phyloP scores from a whole-genome alignment of 768 basidiomycete genomes.

The Phaeotremella skinneri region DNA sequence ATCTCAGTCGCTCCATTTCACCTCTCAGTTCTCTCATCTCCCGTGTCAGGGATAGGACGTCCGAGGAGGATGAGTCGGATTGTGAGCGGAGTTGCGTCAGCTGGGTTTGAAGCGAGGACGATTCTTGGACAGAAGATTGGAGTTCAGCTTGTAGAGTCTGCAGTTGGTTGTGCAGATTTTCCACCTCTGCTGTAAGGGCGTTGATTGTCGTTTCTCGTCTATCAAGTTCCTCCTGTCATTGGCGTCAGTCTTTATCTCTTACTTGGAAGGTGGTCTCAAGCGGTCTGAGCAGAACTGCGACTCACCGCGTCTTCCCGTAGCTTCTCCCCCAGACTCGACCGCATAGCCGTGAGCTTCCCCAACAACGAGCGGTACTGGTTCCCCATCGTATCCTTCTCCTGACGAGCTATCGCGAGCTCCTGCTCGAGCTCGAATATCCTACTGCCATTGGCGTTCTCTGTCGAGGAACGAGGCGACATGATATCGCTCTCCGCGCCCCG shows the following conservation, averaged over 20 bases:
- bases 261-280: background rate
- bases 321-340: conserved; percentile 88
- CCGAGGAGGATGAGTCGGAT: conserved; percentile 45
- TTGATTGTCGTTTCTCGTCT: conserved; percentile 80
- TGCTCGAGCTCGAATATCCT: conserved; percentile 59
- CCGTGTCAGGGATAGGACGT: conserved; percentile 53
- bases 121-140: conserved; percentile 69
- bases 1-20: conserved; percentile 81
- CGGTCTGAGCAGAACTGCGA: conserved; percentile 20
- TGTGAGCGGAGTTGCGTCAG: conserved; percentile 55
- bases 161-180: conserved; percentile 67
- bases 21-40: conserved; percentile 76
- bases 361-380: conserved; percentile 82
- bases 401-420: conserved; percentile 70
- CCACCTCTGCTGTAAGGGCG: conserved; percentile 71
- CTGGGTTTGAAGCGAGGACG: conserved; percentile 66
- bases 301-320: conserved; percentile 92
- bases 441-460: conserved; percentile 13
- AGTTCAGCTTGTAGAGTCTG: conserved; percentile 80
- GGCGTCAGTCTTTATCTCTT: background rate
- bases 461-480: conserved; percentile 10
- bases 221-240: conserved; percentile 90
- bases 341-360: conserved; percentile 86
- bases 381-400: conserved; percentile 85
- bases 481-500: background rate